phyloP scores from a whole-genome alignment of 192 early-diverging fungal species.

The Gigaspora rosea region DNA sequence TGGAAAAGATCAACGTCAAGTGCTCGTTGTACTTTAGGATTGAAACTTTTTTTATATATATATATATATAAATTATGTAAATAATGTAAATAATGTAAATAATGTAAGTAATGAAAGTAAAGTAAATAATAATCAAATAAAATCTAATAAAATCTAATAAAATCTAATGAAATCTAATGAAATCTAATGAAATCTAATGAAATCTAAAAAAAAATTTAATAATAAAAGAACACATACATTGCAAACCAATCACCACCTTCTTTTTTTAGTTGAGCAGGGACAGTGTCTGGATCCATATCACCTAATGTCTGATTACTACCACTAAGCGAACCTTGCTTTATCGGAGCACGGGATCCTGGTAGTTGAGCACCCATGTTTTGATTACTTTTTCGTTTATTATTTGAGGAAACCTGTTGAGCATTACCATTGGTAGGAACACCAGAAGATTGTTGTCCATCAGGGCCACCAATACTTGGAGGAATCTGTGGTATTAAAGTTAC shows the following conservation, averaged over 20 bases:
- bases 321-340: conserved; percentile 34
- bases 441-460: conserved; percentile 25
- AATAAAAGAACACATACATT: conserved; percentile 52
- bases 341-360: conserved; percentile 30
- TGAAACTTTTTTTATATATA: conserved; percentile 48
- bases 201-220: too few relatives aligned
- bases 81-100: too few relatives aligned
- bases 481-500: conserved; percentile 16
- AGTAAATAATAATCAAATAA: too few relatives aligned
- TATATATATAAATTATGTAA: not conserved
- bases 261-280: conserved; percentile 71
- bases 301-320: conserved; percentile 44
- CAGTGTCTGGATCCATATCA: conserved; percentile 78
- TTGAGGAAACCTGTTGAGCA: conserved; percentile 14
- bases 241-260: conserved; percentile 90
- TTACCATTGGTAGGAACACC: conserved; percentile 27
- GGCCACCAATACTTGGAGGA: conserved; percentile 23
- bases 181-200: too few relatives aligned
- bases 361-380: conserved; percentile 16
- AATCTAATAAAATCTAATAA: too few relatives aligned
- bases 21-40: conserved; percentile 62
- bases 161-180: too few relatives aligned
- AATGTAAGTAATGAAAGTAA: too few relatives aligned
- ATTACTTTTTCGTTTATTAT: conserved; percentile 28
- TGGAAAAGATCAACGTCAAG: conserved; percentile 68